phyloP scores from a whole-genome alignment of 352 stramenopile species.

The Phytophthora kernoviae region DNA sequence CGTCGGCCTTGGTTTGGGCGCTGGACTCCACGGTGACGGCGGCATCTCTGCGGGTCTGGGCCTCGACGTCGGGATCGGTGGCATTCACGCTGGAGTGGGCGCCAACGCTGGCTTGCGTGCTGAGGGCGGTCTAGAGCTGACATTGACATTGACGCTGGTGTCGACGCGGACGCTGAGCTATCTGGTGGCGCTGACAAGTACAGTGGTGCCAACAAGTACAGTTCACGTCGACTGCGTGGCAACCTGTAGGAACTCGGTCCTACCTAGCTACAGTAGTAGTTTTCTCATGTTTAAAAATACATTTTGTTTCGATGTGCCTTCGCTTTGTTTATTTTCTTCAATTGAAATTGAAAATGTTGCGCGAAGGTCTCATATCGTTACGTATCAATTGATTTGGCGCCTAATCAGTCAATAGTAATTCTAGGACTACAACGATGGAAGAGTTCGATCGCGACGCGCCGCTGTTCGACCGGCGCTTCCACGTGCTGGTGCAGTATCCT shows the following conservation, averaged over 20 bases:
- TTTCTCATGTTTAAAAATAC: no score
- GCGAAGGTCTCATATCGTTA: no score
- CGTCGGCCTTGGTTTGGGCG: not conserved
- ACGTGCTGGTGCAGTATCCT: conserved; percentile 82
- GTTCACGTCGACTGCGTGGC: conserved; percentile 8
- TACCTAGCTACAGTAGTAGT: not conserved
- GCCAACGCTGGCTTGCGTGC: conserved; percentile 3
- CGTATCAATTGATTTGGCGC: no score
- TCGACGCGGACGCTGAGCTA: not conserved
- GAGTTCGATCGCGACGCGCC: conserved; percentile 77
- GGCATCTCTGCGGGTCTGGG: conserved; percentile 5
- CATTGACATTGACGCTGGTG: not conserved
- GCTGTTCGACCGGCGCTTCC: conserved; percentile 85
- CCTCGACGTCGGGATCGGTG: not conserved
- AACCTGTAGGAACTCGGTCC: not conserved
- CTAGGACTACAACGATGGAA: no score
- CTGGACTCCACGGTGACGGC: not conserved
- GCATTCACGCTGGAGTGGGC: conserved; percentile 2
- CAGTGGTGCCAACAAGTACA: not conserved
- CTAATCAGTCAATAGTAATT: no score
- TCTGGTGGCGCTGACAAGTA: not conserved
- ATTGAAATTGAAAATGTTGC: no score
- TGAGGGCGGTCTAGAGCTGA: not conserved
- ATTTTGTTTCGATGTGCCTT: not conserved
- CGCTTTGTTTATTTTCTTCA: no score